phyloP scores from a whole-genome alignment of 2,329 filamentous ascomycete genomes.

The Corynespora cassiicola region DNA sequence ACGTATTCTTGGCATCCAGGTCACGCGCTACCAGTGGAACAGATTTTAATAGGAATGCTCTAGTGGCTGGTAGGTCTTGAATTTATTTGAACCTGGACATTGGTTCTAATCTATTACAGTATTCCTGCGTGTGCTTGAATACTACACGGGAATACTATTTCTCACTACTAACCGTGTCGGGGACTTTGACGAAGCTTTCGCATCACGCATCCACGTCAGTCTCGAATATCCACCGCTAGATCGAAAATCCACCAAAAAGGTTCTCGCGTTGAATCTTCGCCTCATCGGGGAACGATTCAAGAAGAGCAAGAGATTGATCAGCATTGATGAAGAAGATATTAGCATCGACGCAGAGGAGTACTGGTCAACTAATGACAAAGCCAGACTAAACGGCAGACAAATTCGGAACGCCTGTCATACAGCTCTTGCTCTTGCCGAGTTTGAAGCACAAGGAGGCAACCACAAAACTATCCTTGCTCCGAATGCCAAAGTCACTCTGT shows the following conservation, averaged over 20 bases:
- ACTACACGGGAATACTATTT: conserved; percentile 46
- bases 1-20: conserved; percentile 45
- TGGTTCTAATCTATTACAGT: conserved; percentile 22
- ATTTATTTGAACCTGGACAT: conserved; percentile 11
- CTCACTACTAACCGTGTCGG: conserved; percentile 35
- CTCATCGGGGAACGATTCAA: conserved; percentile 54
- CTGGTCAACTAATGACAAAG: no score
- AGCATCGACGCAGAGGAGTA: conserved; percentile 10
- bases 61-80: conserved; percentile 31
- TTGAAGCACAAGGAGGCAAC: no score
- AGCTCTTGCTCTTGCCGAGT: conserved; percentile 17
- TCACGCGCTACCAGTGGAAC: no score
- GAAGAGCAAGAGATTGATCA: conserved; percentile 56
- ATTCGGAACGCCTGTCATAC: conserved; percentile 21
- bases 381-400: conserved; percentile 19
- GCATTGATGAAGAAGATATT: conserved; percentile 44
- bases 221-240: conserved; percentile 16
- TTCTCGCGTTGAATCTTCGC: conserved; percentile 35
- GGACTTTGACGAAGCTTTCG: conserved; percentile 26
- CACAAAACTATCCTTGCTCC: no score
- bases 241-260: conserved; percentile 6
- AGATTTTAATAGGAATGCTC: conserved; percentile 37
- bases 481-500: no score
- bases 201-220: conserved; percentile 23
- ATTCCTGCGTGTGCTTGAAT: conserved; percentile 43